phyloP scores from a whole-genome alignment of 2,329 filamentous ascomycete genomes.

The Balansia obtecta region DNA sequence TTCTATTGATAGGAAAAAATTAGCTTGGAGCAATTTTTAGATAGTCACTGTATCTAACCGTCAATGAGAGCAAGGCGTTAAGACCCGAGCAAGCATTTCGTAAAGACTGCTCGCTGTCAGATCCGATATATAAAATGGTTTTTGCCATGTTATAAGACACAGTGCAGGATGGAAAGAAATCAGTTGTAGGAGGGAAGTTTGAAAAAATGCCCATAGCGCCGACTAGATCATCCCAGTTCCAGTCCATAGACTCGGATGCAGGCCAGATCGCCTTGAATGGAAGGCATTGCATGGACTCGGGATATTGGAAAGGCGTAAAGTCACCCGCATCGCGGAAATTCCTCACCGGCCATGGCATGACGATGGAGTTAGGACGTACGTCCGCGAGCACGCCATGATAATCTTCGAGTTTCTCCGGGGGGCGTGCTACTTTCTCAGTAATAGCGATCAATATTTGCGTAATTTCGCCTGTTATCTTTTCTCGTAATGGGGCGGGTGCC shows the following conservation, averaged over 20 bases:
- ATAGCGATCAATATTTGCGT: conserved; percentile 11
- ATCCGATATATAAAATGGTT: conserved; percentile 18
- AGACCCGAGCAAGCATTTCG: conserved; percentile 8
- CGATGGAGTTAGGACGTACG: not conserved
- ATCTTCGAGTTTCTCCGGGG: not conserved
- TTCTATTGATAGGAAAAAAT: conserved; percentile 6
- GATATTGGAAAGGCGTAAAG: not conserved
- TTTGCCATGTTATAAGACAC: conserved; percentile 17
- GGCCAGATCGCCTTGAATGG: conserved; percentile 1
- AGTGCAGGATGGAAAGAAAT: not conserved
- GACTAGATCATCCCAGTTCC: not conserved
- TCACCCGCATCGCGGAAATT: no score
- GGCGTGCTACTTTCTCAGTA: not conserved
- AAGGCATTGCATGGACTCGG: not conserved
- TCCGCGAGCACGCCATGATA: not conserved
- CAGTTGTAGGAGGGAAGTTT: not conserved
- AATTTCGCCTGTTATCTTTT: conserved; percentile 10
- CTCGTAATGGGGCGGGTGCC: conserved; percentile 2
- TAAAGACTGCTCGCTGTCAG: conserved; percentile 6
- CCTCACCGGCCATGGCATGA: no score
- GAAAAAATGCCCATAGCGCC: no score
- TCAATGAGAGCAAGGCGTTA: conserved; percentile 6
- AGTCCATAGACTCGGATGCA: not conserved
- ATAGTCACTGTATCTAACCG: conserved; percentile 3
- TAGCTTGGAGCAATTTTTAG: not conserved